Conservation (phyloP, 345 rosid species). For the Brassica nigra region DNA sequence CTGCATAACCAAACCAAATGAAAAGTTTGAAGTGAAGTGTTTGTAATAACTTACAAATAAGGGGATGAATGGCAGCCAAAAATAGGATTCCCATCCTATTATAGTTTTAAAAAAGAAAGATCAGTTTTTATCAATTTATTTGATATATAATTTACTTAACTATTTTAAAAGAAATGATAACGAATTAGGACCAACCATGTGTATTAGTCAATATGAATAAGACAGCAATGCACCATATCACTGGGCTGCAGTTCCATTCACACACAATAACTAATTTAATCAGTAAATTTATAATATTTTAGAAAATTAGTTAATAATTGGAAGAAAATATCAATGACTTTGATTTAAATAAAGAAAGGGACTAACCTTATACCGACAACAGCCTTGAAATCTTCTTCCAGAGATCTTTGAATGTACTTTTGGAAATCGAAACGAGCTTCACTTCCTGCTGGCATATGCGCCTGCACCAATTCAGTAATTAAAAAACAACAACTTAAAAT, state of each 20-base stretch:
- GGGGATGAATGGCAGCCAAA: conserved; percentile 86
- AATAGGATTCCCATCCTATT: conserved; percentile 68
- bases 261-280: conserved; percentile 1
- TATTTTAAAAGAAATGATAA: neutral
- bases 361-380: conserved; percentile 86
- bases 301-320: neutral
- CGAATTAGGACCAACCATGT: conserved; percentile 55
- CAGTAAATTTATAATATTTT: neutral
- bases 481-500: neutral
- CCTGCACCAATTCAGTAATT: conserved; percentile 49
- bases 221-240: conserved; percentile 74
- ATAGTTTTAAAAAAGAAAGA: neutral
- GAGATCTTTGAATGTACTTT: conserved; percentile 79
- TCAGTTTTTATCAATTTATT: neutral
- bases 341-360: neutral
- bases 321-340: neutral
- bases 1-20: neutral
- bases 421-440: conserved; percentile 73
- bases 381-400: conserved; percentile 82
- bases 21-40: conserved; percentile 1
- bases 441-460: conserved; percentile 83
- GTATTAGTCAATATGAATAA: conserved; percentile 72
- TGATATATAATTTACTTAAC: neutral
- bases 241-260: conserved; percentile 59
- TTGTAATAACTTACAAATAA: conserved; percentile 61